phyloP scores from a whole-genome alignment of 257 asterid genomes.

The Salvia miltiorrhiza region DNA sequence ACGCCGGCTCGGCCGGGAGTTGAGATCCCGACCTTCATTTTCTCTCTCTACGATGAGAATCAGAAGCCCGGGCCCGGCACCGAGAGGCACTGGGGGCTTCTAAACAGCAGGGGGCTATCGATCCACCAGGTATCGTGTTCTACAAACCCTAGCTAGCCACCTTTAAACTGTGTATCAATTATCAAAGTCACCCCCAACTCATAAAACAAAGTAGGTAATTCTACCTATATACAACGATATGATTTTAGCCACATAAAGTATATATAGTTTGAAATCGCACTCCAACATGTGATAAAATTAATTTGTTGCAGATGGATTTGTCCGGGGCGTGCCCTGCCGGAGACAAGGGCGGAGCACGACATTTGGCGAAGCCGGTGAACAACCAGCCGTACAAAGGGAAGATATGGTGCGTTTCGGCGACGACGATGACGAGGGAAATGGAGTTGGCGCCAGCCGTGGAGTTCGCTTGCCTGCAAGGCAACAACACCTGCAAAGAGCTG shows the following conservation, averaged over 20 bases:
- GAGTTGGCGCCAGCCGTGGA: conserved; percentile 44
- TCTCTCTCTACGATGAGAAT: conserved; percentile 65
- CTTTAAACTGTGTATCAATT: too few species aligned
- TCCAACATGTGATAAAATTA: too few species aligned
- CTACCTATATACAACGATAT: too few species aligned
- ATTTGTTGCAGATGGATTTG: conserved; percentile 41
- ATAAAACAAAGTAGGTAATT: too few species aligned
- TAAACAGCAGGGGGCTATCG: conserved; percentile 39
- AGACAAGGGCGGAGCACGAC: not conserved
- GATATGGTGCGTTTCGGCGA: conserved; percentile 63
- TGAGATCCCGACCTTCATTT: conserved; percentile 51
- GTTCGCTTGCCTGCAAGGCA: conserved; percentile 43
- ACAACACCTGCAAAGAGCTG: conserved; percentile 55
- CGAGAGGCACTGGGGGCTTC: conserved; percentile 75
- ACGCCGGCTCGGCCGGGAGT: conserved; percentile 71
- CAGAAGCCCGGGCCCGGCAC: conserved; percentile 56
- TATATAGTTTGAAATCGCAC: too few species aligned
- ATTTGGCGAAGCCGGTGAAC: conserved; percentile 34
- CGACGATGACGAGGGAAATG: not conserved
- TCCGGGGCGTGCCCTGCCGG: conserved; percentile 28
- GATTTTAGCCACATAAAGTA: too few species aligned
- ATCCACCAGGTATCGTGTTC: conserved; percentile 36
- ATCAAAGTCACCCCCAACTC: too few species aligned
- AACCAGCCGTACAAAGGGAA: conserved; percentile 55
- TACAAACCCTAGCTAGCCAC: too few species aligned